Base-by-base conservation (phyloP, 768 basidiomycete genomes). In the Leccinum variicolor region DNA sequence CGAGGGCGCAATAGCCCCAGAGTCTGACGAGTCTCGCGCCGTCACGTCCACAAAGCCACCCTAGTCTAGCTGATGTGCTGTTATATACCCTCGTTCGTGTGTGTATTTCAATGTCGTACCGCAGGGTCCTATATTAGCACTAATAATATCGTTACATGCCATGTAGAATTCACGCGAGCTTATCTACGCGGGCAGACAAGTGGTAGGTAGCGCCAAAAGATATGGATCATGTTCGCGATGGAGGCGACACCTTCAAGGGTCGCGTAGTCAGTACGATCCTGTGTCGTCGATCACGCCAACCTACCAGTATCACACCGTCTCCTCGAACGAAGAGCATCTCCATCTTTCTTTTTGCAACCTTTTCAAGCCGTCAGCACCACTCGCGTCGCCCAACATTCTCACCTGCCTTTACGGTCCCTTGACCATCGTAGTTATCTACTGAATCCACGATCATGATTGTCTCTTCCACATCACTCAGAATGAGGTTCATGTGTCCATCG, bases 401-500 rank as follows among this genome's bases (percentile, higher is more conserved):
- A 25, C 45, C 77, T 68, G 88, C 88, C 65, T 87, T 89, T 10
- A 94, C 85, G 23, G 84, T 81, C 2, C 81, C 81, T 52, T 82
- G 79, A 3, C 77, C 77, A 56, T 81, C 80, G 8, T 79, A 74
- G 11, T 76, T 83, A 34, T 95, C 94, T n/a, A 81, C 76, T 2
- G 81, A 76, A 62, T 98, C 94, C n/a, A 98, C 93, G 61, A 97
- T 81, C 84, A 95, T 90, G 61, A 98, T 93, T 3, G 90, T 94
- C 77, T 99, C 97, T 70, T 98, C 96, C 15, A 98, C 97, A 69
- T 98, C 92, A 66, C 92, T 94, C 65, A 99, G 80, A 61, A 99
- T 97, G 66, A 99, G 81, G 73, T 99, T 98, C 97, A 98, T 98
- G 74, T 98, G 97, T n/a, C 95, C 97, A 76, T 99, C 97, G 68